phyloP scores from a whole-genome alignment of 2,329 filamentous ascomycete genomes.

The Fusarium compactum region DNA sequence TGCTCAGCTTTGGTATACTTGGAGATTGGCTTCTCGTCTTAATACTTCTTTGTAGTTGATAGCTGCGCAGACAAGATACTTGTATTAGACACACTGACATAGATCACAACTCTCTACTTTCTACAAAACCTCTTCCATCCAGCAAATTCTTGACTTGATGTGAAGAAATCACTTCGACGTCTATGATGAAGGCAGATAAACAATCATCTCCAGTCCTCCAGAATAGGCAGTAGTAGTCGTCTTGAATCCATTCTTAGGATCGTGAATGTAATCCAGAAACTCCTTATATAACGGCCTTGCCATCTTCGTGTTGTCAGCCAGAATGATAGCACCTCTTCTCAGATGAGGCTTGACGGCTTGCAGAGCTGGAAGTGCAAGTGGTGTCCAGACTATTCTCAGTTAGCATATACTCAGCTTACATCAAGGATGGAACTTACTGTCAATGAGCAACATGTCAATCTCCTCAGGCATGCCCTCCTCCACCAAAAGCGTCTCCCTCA shows the following conservation, averaged over 20 bases:
- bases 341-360: conserved; percentile 61
- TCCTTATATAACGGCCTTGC: conserved; percentile 60
- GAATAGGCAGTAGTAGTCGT: conserved; percentile 52
- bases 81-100: not conserved
- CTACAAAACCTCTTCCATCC: too few species aligned
- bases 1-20: conserved; percentile 48
- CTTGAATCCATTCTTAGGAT: conserved; percentile 62
- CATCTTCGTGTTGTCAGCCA: conserved; percentile 63
- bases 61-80: not conserved
- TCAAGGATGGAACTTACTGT: conserved; percentile 63
- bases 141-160: not conserved
- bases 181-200: conserved; percentile 38
- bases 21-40: conserved; percentile 45
- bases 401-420: too few species aligned
- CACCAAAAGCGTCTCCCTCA: conserved; percentile 64
- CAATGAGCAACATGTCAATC: conserved; percentile 70
- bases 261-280: conserved; percentile 59
- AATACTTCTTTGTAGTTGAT: conserved; percentile 6
- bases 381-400: conserved; percentile 63
- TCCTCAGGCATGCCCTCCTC: conserved; percentile 55
- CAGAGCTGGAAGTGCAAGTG: conserved; percentile 65
- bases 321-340: conserved; percentile 60
- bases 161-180: accelerated
- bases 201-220: conserved; percentile 49
- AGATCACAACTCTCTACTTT: not conserved